These are phyloP conservation scores for Tolypocladium inflatum DNA, from an alignment of 2,329 filamentous ascomycete species.

Conservation along the genomic window DNA sequence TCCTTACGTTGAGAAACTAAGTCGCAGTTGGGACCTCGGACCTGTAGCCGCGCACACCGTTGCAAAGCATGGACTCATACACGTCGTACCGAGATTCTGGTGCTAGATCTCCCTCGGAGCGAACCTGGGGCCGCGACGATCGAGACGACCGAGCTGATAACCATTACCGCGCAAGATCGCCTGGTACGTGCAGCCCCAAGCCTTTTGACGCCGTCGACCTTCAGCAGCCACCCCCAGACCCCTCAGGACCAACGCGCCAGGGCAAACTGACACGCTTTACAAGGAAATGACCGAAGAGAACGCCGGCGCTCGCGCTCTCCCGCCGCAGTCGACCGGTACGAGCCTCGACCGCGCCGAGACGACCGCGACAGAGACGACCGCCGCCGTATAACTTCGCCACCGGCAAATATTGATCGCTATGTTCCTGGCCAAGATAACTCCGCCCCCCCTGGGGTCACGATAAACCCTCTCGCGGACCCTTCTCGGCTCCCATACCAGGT, in stretches of 20 bases:
- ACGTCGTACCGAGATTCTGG: conserved; percentile 41
- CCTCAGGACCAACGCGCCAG: background rate
- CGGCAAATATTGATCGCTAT: conserved; percentile 75
- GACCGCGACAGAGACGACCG: conserved; percentile 55
- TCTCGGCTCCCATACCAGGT: conserved; percentile 68
- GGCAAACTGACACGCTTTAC: background rate
- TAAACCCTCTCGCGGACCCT: conserved; percentile 65
- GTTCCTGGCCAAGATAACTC: conserved; percentile 61
- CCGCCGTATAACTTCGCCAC: conserved; percentile 50
- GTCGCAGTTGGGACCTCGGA: background rate
- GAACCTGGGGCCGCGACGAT: conserved; percentile 46
- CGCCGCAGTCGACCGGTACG: conserved; percentile 63
- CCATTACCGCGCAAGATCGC: conserved; percentile 56
- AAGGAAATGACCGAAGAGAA: conserved; percentile 51
- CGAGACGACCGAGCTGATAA: conserved; percentile 32
- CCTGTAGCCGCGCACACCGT: background rate
- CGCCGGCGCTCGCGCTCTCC: conserved; percentile 62
- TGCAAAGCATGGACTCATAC: conserved; percentile 42
- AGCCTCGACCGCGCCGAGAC: conserved; percentile 60
- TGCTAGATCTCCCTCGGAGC: conserved; percentile 43
- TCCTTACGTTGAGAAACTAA: background rate
- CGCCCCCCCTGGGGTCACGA: conserved; percentile 32
- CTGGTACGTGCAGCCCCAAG: conserved; percentile 44
- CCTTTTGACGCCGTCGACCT: background rate
- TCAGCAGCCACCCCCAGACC: background rate